Conservation (phyloP, 768 basidiomycete genomes). For the Tylopilus intermedius region DNA sequence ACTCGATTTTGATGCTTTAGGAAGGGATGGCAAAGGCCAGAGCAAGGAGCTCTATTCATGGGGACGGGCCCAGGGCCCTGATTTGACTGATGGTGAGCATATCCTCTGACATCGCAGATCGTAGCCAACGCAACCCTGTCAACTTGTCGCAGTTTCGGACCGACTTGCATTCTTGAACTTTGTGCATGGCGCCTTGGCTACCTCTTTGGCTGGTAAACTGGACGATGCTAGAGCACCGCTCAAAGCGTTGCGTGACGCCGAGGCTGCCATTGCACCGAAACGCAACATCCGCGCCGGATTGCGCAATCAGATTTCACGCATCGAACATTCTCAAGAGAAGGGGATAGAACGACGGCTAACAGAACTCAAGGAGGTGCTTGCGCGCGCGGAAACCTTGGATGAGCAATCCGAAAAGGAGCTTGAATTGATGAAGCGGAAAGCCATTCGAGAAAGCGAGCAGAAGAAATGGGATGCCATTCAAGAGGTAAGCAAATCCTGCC, state of each 20-base stretch:
- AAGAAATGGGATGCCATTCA: slow-evolving; percentile 77
- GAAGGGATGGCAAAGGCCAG: slow-evolving; percentile 62
- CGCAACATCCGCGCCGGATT: slow-evolving; percentile 56
- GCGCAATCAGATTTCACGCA: slow-evolving; percentile 53
- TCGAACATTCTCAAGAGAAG: slow-evolving; percentile 65
- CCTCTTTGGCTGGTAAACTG: slow-evolving; percentile 55
- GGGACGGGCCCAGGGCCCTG: slow-evolving; percentile 68
- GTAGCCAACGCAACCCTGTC: background rate
- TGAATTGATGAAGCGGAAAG: slow-evolving; percentile 70
- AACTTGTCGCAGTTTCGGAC: slow-evolving; percentile 58
- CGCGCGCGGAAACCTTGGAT: slow-evolving; percentile 60
- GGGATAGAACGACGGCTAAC: slow-evolving; percentile 61
- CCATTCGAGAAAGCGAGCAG: slow-evolving; percentile 67
- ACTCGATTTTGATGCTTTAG: slow-evolving; percentile 63
- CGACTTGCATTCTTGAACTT: slow-evolving; percentile 79
- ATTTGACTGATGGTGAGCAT: slow-evolving; percentile 70
- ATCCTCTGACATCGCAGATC: background rate
- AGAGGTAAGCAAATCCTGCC: slow-evolving; percentile 47
- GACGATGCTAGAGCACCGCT: slow-evolving; percentile 60
- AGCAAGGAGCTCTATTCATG: slow-evolving; percentile 85
- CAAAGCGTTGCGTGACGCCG: slow-evolving; percentile 71
- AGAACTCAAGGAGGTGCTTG: slow-evolving; percentile 68
- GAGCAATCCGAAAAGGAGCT: slow-evolving; percentile 64
- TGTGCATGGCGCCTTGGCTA: slow-evolving; percentile 63
- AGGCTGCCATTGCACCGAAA: slow-evolving; percentile 54